Percentiles rank a stretch among this genome's conserved stretches.
phyloP scores from a whole-genome alignment of 2,329 filamentous ascomycete species.

The Alternaria sp. region DNA sequence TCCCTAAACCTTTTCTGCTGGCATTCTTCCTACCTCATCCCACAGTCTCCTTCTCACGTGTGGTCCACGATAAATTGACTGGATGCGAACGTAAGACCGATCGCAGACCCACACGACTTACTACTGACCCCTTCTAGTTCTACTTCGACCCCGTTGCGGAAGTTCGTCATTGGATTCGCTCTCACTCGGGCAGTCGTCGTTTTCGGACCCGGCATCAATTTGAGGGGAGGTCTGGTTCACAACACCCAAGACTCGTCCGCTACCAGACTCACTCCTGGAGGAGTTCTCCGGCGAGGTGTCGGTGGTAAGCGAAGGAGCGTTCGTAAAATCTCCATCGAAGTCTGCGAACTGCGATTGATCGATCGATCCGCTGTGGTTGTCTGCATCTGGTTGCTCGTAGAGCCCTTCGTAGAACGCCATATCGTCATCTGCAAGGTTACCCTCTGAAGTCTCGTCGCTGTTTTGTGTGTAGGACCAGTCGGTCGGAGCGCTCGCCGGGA shows the following conservation, averaged over 20 bases:
- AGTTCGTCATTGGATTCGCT: background rate
- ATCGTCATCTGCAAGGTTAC: background rate
- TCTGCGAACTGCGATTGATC: slow-evolving; percentile 9
- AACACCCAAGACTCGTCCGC: background rate
- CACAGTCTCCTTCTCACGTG: background rate
- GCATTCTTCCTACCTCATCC: background rate
- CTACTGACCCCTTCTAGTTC: background rate
- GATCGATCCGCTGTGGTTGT: background rate
- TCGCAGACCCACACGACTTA: background rate
- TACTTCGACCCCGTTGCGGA: background rate
- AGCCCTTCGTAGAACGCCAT: background rate
- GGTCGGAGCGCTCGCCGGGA: background rate
- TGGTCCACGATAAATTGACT: background rate
- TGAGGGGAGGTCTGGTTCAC: background rate
- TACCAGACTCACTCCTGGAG: rapidly evolving
- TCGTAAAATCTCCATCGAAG: background rate
- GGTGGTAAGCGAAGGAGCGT: background rate
- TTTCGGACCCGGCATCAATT: background rate
- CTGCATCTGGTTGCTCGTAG: background rate
- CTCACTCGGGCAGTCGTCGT: background rate
- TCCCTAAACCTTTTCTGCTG: background rate
- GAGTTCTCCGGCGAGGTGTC: background rate
- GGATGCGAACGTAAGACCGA: background rate
- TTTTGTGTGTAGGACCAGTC: background rate
- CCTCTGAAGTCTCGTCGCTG: background rate